Percentiles rank a stretch among this genome's conserved stretches.
phyloP scores from a whole-genome alignment of 75 land plant species.

The Pinus taeda region DNA sequence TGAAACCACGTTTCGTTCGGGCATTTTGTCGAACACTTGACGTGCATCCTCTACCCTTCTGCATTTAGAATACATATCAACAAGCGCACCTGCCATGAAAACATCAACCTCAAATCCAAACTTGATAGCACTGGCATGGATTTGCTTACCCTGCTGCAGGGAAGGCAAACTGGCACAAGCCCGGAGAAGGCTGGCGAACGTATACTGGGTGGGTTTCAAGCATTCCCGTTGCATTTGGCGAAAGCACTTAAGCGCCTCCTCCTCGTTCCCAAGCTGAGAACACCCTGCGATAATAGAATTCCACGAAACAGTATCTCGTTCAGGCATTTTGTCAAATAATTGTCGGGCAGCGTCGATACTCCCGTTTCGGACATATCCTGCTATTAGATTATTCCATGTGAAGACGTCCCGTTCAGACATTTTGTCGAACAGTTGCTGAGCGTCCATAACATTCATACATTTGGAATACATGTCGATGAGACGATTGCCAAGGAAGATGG shows the following conservation, averaged over 20 bases:
- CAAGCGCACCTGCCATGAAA: conserved; percentile 63
- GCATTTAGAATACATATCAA: conserved; percentile 77
- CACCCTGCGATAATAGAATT: conserved; percentile 57
- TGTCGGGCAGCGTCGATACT: conserved; percentile 33
- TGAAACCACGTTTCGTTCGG: conserved; percentile 46
- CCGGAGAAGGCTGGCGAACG: conserved; percentile 53
- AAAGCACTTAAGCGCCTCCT: conserved; percentile 44
- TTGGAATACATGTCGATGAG: conserved; percentile 26
- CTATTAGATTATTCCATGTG: conserved; percentile 50
- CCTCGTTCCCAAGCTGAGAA: conserved; percentile 28
- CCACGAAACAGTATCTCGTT: conserved; percentile 65
- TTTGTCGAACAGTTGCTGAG: conserved; percentile 21
- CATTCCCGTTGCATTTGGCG: conserved; percentile 41
- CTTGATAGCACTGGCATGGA: conserved; percentile 42
- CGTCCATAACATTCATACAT: conserved; percentile 12
- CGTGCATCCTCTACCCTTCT: conserved; percentile 40
- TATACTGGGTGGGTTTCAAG: conserved; percentile 31
- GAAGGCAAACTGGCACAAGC: conserved; percentile 49
- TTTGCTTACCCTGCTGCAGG: conserved; percentile 34
- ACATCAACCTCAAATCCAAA: conserved; percentile 21
- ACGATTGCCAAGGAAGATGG: conserved; percentile 6
- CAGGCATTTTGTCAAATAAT: conserved; percentile 37
- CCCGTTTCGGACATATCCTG: conserved; percentile 29
- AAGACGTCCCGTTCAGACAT: conserved; percentile 21
- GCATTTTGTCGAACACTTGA: conserved; percentile 48